phyloP scores from a whole-genome alignment of 225 moss, liverwort and hornwort genomes.

The Polytrichum commune region DNA sequence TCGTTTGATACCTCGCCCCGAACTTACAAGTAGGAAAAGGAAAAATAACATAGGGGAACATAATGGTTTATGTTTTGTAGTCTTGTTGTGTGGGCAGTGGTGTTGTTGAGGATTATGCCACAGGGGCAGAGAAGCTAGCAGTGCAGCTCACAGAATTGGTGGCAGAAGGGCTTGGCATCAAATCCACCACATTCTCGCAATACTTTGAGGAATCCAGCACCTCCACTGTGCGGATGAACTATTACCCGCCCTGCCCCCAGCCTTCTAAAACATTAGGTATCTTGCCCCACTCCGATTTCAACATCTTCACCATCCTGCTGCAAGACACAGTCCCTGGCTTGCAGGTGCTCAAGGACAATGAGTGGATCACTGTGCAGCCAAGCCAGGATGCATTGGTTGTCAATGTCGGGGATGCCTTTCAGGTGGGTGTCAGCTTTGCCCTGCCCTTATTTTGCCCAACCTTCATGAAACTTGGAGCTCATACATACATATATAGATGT shows the following conservation, averaged over 20 bases:
- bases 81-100: conserved; percentile 9
- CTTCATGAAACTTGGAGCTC: too few relatives aligned
- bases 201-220: conserved; percentile 23
- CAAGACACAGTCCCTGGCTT: conserved; percentile 40
- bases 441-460: too few relatives aligned
- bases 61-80: not conserved
- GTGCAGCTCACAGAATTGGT: conserved; percentile 23
- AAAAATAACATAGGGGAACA: too few relatives aligned
- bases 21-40: too few relatives aligned
- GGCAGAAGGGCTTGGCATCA: conserved; percentile 24
- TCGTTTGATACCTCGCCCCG: too few relatives aligned
- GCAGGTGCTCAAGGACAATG: conserved; percentile 37
- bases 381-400: conserved; percentile 25
- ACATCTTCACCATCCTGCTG: conserved; percentile 36
- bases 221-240: conserved; percentile 36
- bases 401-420: conserved; percentile 34
- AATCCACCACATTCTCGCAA: conserved; percentile 24
- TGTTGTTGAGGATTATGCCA: conserved; percentile 30
- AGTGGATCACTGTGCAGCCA: conserved; percentile 46
- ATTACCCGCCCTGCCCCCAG: conserved; percentile 46
- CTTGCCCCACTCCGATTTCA: conserved; percentile 39
- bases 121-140: conserved; percentile 25
- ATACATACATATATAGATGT: too few relatives aligned
- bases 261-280: conserved; percentile 31
- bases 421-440: conserved; percentile 11